Conservation (phyloP, 176 grass and related monocot genomes). For the Triticum timopheevii region DNA sequence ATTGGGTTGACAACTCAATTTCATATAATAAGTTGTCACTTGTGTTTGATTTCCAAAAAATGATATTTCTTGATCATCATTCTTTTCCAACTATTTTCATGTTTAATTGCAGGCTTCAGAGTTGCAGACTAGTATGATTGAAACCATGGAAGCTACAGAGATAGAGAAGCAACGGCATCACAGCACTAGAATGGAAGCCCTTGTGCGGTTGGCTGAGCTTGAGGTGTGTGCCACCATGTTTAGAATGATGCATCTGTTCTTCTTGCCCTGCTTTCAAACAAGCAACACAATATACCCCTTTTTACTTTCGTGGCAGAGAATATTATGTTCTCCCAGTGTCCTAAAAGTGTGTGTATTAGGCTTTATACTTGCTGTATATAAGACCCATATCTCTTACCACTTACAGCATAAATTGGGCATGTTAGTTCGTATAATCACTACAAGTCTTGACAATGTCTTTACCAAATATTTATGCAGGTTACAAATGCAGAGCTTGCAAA, state of each 20-base stretch:
- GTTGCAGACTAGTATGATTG: slow-evolving; percentile 91
- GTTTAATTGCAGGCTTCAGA: slow-evolving; percentile 72
- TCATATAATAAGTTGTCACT: background rate
- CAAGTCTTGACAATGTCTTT: slow-evolving; percentile 13
- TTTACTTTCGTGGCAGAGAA: background rate
- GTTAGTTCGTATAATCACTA: background rate
- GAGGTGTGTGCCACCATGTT: slow-evolving; percentile 64
- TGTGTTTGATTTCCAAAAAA: slow-evolving; percentile 18
- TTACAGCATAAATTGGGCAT: background rate
- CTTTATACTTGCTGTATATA: background rate
- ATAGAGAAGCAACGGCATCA: slow-evolving; percentile 80
- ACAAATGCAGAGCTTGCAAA: slow-evolving; percentile 86
- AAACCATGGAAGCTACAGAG: slow-evolving; percentile 91
- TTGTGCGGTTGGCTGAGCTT: slow-evolving; percentile 68
- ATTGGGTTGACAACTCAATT: background rate
- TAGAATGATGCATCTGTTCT: background rate
- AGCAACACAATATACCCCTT: background rate
- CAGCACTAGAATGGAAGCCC: slow-evolving; percentile 96
- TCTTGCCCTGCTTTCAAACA: background rate
- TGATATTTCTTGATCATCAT: background rate
- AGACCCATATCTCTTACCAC: background rate
- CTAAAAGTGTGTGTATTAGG: background rate
- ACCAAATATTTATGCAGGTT: slow-evolving; percentile 46
- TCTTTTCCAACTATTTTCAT: slow-evolving; percentile 10
- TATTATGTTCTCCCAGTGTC: background rate